phyloP scores from a whole-genome alignment of 768 basidiomycete genomes.

The Mycena alexandri region DNA sequence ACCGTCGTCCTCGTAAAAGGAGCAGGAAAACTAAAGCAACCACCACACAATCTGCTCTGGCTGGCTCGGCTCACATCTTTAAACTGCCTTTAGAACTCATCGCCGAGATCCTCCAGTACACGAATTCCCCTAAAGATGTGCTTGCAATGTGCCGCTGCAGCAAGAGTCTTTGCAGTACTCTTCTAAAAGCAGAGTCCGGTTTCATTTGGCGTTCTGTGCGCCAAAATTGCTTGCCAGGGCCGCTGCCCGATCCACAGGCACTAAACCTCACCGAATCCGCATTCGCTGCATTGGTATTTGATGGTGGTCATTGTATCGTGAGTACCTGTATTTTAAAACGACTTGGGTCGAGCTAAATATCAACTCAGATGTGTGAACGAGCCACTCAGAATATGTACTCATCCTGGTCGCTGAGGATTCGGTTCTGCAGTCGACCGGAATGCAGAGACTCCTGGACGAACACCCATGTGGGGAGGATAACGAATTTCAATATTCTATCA shows the following conservation, averaged over 20 bases:
- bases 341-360: background rate
- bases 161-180: slow-evolving; percentile 64
- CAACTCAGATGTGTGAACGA: slow-evolving; percentile 53
- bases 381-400: slow-evolving; percentile 52
- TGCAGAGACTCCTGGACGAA: slow-evolving; percentile 20
- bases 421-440: slow-evolving; percentile 54
- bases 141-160: slow-evolving; percentile 71
- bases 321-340: slow-evolving; percentile 22
- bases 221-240: slow-evolving; percentile 44
- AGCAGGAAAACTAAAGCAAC: slow-evolving; percentile 6
- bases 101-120: slow-evolving; percentile 69
- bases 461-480: background rate
- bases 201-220: slow-evolving; percentile 75
- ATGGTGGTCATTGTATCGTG: slow-evolving; percentile 69
- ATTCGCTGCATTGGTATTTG: slow-evolving; percentile 77
- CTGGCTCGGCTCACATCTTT: slow-evolving; percentile 19
- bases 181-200: slow-evolving; percentile 57
- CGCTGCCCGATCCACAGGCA: slow-evolving; percentile 56
- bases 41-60: background rate
- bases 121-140: slow-evolving; percentile 66
- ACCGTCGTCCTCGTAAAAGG: slow-evolving; percentile 27
- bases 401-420: slow-evolving; percentile 62
- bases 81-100: slow-evolving; percentile 72
- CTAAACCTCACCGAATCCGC: slow-evolving; percentile 57
- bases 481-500: slow-evolving; percentile 17